phyloP scores from a whole-genome alignment of 2,329 filamentous ascomycete species.

The Penicillium glabrum region DNA sequence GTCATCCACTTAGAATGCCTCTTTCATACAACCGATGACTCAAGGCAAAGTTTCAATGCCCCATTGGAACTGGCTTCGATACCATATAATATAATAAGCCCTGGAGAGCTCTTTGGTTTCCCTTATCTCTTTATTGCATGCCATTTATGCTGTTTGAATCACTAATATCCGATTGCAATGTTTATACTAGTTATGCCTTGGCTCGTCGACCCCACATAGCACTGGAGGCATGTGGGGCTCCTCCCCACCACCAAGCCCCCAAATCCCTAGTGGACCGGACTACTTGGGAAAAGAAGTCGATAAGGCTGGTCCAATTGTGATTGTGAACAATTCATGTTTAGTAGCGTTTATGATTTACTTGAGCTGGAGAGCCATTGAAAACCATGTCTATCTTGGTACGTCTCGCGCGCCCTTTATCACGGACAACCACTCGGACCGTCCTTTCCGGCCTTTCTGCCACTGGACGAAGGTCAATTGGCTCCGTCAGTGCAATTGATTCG shows the following conservation, averaged over 20 bases:
- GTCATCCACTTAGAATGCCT: no score
- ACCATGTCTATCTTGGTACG: neutral
- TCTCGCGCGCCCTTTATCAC: neutral
- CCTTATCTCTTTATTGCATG: no score
- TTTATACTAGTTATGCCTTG: no score
- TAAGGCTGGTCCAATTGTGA: neutral
- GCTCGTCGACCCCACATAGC: neutral
- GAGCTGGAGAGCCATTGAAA: neutral
- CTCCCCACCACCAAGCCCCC: neutral
- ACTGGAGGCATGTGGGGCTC: neutral
- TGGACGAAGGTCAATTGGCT: slow-evolving; percentile 60
- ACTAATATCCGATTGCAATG: no score
- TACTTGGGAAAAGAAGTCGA: neutral
- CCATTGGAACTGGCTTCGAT: no score
- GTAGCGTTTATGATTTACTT: neutral
- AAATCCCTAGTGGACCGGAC: neutral
- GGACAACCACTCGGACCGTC: neutral
- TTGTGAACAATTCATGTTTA: neutral
- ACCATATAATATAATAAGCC: no score
- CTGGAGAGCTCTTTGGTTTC: no score
- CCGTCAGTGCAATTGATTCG: slow-evolving; percentile 46
- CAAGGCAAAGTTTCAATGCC: no score
- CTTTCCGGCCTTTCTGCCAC: slow-evolving; percentile 49
- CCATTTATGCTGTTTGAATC: no score
- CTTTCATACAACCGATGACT: no score